Percentiles rank a stretch among this genome's conserved stretches.
Conservation (phyloP, 2,329 filamentous ascomycete species). For the Botryosphaeria dothidea region DNA sequence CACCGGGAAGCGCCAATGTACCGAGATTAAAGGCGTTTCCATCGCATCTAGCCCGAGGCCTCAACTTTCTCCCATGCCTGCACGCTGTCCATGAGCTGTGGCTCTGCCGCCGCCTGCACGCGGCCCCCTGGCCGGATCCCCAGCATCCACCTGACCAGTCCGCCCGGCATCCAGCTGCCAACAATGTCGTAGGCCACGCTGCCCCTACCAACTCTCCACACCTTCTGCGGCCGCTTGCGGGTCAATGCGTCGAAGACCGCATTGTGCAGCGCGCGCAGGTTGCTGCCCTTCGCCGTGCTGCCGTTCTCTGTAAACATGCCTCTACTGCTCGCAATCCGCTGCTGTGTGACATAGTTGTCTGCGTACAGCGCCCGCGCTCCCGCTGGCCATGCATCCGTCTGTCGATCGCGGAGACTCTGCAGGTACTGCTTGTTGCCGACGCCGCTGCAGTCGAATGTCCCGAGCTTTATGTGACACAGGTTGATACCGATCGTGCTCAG, state of each 20-base stretch:
- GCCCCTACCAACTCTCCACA: conserved; percentile 81
- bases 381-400: conserved; percentile 40
- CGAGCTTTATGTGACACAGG: conserved; percentile 85
- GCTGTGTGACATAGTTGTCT: conserved; percentile 40
- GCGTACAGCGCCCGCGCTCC: conserved; percentile 37
- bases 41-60: conserved; percentile 13
- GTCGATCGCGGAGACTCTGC: conserved; percentile 35
- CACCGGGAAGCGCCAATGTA: neutral
- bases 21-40: conserved; percentile 19
- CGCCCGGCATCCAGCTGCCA: conserved; percentile 74
- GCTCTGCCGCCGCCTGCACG: conserved; percentile 30
- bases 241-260: conserved; percentile 89
- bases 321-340: conserved; percentile 46
- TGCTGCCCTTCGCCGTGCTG: conserved; percentile 60
- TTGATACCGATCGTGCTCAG: conserved; percentile 73
- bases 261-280: conserved; percentile 77
- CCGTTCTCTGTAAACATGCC: conserved; percentile 53
- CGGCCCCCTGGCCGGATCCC: conserved; percentile 60
- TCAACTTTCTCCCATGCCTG: conserved; percentile 50
- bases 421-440: conserved; percentile 50
- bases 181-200: conserved; percentile 83
- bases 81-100: conserved; percentile 45
- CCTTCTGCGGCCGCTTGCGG: conserved; percentile 57
- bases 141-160: conserved; percentile 91
- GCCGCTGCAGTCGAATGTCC: conserved; percentile 81